Evolutionary conservation across 192 early-diverging fungal species (phyloP), one percentile per base, ranked within the genome.

Genomic region (Dissophora globulifera): DNA sequence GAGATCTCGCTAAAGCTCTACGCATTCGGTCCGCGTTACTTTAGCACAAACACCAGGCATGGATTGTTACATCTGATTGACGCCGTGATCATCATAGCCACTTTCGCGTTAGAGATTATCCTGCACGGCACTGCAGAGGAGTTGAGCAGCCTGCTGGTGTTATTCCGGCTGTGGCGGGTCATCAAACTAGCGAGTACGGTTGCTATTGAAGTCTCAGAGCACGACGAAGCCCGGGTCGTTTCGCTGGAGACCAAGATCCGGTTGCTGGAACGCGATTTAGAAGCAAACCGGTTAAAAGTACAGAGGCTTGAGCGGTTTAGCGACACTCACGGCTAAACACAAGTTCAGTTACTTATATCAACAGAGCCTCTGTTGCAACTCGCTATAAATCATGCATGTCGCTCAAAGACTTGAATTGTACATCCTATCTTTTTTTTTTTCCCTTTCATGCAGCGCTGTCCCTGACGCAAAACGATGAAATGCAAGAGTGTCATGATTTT

Each of bases 111-210:
- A 9, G 85, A 86, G 43, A 48, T 86, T 16, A 40, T 74, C 7
- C 67, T 86, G 17, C 40, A 58, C 11, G 85, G 85, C 32, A 81
- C 79, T 9, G 69, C 78, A 26, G 61, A 81, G 48, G 83, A 86
- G 38, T 62, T 84, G 13, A 69, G 64, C 10, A 80, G 70, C 35
- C 60, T 86, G 10, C 64, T 86, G 51, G 78, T 86, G 29, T 40
- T 84, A 1, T 83, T 86, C 51, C 81, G 85, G 32, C 62, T 84
- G 23, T 86, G 85, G 85, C 76, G 85, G n/a, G 53, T 86, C 11
- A 56, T 86, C 49, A 84, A 86, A 46, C 62, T 82, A 27, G 67
- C 79, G 19, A 78, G 82, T 12, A 69, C 79, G 4, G 79, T 84
- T 16, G 79, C 82, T 1, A 56, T 79, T 23, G 81, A 82, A 3